A percentile compares a stretch with the other conserved stretches of the same genome.
These are phyloP conservation scores for Septoria linicola DNA, from an alignment of 2,329 filamentous ascomycete species.

Conservation along the genomic window DNA sequence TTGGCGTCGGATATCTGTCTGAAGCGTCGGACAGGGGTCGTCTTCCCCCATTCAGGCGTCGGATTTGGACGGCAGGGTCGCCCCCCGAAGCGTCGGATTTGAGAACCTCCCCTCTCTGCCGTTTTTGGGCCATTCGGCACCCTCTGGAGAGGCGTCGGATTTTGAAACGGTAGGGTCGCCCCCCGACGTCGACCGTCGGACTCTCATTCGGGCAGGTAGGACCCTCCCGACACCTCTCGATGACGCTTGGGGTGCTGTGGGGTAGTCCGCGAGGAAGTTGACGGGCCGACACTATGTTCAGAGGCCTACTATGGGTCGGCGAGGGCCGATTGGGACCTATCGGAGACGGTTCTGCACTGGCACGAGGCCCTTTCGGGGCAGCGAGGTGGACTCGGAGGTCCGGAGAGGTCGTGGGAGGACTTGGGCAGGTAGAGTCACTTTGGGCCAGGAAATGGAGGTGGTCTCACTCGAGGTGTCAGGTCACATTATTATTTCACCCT, in stretches of 20 bases:
- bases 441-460: constrained; percentile 1
- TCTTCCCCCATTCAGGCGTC: neutral
- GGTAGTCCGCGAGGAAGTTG: too few relatives aligned
- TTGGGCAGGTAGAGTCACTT: neutral
- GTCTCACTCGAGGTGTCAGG: neutral
- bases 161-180: too few relatives aligned
- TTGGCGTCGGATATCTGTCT: too few relatives aligned
- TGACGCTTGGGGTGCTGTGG: too few relatives aligned
- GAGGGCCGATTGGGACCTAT: too few relatives aligned
- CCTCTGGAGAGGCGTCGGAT: neutral
- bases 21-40: neutral
- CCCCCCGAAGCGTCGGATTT: neutral
- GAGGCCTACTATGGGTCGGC: too few relatives aligned
- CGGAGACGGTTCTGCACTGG: too few relatives aligned
- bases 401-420: neutral
- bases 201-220: too few relatives aligned
- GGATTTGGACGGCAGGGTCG: neutral
- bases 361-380: neutral
- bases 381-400: neutral
- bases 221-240: too few relatives aligned
- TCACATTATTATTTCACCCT: neutral
- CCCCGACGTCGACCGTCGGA: too few relatives aligned
- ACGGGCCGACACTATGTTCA: too few relatives aligned
- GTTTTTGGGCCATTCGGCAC: too few relatives aligned
- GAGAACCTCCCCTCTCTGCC: neutral